Evolutionary conservation across 2,329 filamentous ascomycete genomes (phyloP), one percentile per base, ranked within the genome.

Genomic region (Bipolaris bicolor): DNA sequence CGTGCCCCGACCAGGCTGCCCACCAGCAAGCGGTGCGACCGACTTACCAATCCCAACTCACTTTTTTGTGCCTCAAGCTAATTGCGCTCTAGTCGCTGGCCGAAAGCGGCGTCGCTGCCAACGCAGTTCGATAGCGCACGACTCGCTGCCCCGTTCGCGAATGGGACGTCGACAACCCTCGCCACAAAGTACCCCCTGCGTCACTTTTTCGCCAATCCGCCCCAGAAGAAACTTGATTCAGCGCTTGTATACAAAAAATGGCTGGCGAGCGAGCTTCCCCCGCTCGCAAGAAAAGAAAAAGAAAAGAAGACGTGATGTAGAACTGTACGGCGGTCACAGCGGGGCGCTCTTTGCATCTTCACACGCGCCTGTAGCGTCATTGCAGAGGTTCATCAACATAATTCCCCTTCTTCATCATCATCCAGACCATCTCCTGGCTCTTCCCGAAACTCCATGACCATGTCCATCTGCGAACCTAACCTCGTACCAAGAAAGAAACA

Each of bases 11-110:
- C 49, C 45, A 56, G 55, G 55, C 56, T 52, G 57, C 47, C 40
- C 31, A 52, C 57, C 59, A 48, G 55, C 53, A 62, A 47, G 33
- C 24, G 51, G 39, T 45, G 50, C 40, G 46, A 48, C 56, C 49
- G 44, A 56, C 43, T 54, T 64, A 40, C 60, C 60, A 63, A 57
- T 57, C 53, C 52, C 49, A 49, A 52, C 37, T 55, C 20, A 22
- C 39, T 51, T 44, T 26, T 46, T 46, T 13, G 51, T 53, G 20
- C 29, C 43, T 31, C 24, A 45, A 50, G 52, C 55, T 45, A 61
- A 58, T 56, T 47, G 55, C 48, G 55, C 48, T 50, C 52, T 48
- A 48, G 45, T 15, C 54, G 33, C 22, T 39, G 48, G 40, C 57
- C 59, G 45, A 53, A 60, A 56, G 55, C 50, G 48, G 39, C 34